These are phyloP conservation scores for Diaporthe sp. DNA, from an alignment of 2,329 filamentous ascomycete genomes.

Conservation along the genomic window DNA sequence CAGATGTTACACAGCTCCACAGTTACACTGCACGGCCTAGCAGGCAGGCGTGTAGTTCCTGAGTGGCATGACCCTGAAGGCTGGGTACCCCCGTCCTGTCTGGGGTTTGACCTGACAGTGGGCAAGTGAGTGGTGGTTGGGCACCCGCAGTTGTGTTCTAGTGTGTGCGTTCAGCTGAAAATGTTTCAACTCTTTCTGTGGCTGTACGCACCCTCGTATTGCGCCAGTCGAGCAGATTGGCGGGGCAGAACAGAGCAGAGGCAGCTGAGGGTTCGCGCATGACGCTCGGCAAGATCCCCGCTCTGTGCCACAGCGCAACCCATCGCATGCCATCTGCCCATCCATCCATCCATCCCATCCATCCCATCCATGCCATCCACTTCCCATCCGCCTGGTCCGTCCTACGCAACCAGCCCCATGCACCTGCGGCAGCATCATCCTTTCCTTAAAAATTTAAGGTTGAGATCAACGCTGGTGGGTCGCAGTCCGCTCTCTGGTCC, in stretches of 20 bases:
- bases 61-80: constrained; percentile 13
- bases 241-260: neutral
- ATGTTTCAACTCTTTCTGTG: constrained; percentile 2
- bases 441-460: constrained; percentile 5
- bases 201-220: neutral
- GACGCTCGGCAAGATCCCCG: constrained; percentile 2
- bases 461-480: constrained; percentile 26
- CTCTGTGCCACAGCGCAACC: neutral
- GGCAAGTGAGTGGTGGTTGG: neutral
- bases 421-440: neutral
- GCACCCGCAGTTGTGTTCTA: neutral
- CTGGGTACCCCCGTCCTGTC: neutral
- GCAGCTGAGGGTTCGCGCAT: constrained; percentile 16
- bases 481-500: neutral
- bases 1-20: neutral
- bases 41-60: too few species aligned
- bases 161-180: neutral
- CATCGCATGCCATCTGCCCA: neutral
- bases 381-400: neutral
- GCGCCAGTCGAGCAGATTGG: neutral
- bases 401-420: neutral
- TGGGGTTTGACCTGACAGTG: neutral
- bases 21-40: neutral
- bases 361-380: neutral
- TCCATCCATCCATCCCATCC: constrained; percentile 7